These are phyloP conservation scores for Reutealis trisperma DNA, from an alignment of 345 rosid genomes.

Conservation along the genomic window DNA sequence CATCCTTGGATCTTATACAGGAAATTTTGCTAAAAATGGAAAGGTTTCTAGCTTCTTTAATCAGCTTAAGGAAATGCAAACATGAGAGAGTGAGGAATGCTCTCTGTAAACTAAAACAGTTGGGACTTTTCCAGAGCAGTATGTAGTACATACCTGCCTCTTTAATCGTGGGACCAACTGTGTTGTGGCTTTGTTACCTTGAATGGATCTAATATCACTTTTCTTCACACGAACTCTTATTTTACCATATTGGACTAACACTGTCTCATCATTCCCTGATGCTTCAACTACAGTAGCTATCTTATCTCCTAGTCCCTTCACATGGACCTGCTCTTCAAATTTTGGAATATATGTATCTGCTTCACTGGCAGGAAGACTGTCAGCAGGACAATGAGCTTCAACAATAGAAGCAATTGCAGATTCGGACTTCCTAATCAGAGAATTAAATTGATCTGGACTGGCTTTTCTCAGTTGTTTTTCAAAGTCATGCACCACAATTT, in stretches of 20 bases:
- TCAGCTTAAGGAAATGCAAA: neutral
- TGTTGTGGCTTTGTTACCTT: conserved; percentile 28
- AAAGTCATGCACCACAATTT: conserved; percentile 53
- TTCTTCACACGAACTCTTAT: conserved; percentile 70
- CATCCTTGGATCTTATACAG: neutral
- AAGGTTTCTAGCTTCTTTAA: neutral
- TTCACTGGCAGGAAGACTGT: conserved; percentile 37
- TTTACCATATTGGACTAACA: conserved; percentile 83
- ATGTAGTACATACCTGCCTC: conserved; percentile 49
- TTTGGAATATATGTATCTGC: conserved; percentile 46
- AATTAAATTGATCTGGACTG: conserved; percentile 50
- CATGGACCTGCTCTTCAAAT: conserved; percentile 72
- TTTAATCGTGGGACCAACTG: conserved; percentile 33
- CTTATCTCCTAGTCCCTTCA: conserved; percentile 71
- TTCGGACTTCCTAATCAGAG: conserved; percentile 62
- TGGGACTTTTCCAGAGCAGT: neutral
- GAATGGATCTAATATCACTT: conserved; percentile 49
- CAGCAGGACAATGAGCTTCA: conserved; percentile 49
- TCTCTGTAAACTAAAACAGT: neutral
- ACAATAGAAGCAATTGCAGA: conserved; percentile 62
- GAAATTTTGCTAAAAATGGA: neutral
- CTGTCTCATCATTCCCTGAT: conserved; percentile 57
- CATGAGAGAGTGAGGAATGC: neutral
- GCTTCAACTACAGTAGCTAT: conserved; percentile 75
- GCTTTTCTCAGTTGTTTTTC: conserved; percentile 48